Evolutionary conservation across 1,284 basidiomycete genomes (phyloP), one percentile per base, ranked within the genome.

Genomic region (Exsudoporus floridanus): DNA sequence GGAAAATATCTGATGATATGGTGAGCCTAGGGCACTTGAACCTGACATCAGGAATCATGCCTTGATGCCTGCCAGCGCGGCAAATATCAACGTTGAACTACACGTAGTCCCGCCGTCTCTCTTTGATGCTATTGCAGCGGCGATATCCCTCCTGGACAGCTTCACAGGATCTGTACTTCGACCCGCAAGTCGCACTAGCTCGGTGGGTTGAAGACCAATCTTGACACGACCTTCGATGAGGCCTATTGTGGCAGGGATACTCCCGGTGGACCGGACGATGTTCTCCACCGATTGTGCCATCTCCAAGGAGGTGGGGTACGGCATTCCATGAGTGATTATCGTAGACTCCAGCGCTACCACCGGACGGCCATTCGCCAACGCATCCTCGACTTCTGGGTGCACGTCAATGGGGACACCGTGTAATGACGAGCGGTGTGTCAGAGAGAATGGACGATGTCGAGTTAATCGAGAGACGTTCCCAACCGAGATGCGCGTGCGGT

Each of bases 261-360:
- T 86, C 5, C 89, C 89, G 33, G 82, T 81, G 7, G 80, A 77
- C 57, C 91, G 78, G n/a, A 98, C 85, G 49, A 92, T 88, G 10
- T 70, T 67, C 69, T 97, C 93, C 18, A 95, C 77, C 7, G 86
- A 86, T 23, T 74, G 74, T 0, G 92, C 88, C 14, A 90, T 86
- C 31, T 86, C 75, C 16, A 90, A 72, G 64, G 94, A 97, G 41
- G 78, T 77, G 0, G 94, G 94, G 60, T 84, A 82, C 0, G 90
- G 88, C 75, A 94, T 84, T 28, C 92, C 96, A 76, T 98, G 93
- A 0, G 95, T 95, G 55, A 97, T 86, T 55, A 99, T 86, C 2
- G 95, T 89, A 1, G 92, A 93, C 65, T 91, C 89, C n/a, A 91
- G 77, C 19, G 88, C 88, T 9, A 90, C 88, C 42, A 90, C 74